A percentile compares a stretch with the other conserved stretches of the same genome.
These are phyloP conservation scores for Verticillium nubilum DNA, from an alignment of 2,329 filamentous ascomycete genomes.

Conservation along the genomic window DNA sequence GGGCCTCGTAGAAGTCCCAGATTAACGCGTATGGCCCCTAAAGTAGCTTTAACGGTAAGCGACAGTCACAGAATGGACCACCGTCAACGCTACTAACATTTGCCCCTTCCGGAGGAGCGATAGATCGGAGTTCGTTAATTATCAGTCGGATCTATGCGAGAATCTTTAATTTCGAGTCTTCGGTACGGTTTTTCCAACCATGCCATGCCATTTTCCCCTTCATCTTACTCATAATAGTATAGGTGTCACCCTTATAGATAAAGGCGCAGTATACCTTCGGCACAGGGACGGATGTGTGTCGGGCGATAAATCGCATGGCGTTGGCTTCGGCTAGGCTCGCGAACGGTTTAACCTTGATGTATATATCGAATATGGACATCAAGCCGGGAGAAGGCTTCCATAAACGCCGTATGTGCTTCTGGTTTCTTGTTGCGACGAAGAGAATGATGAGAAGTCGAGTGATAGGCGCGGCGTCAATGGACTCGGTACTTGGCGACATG, in stretches of 20 bases:
- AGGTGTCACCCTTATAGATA: constrained; percentile 23
- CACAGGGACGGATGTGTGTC: constrained; percentile 36
- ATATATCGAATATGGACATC: constrained; percentile 1
- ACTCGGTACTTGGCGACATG: too few relatives aligned
- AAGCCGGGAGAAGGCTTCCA: neutral
- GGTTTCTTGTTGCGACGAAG: neutral
- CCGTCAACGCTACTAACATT: constrained; percentile 13
- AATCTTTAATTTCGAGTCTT: constrained; percentile 12
- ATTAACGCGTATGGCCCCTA: constrained; percentile 18
- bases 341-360: constrained; percentile 25
- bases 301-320: constrained; percentile 32
- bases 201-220: constrained; percentile 14
- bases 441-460: neutral
- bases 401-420: neutral
- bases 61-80: constrained; percentile 17
- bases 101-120: constrained; percentile 3
- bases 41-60: constrained; percentile 11
- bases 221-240: constrained; percentile 37
- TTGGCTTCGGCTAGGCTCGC: constrained; percentile 29
- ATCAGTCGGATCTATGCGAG: constrained; percentile 15
- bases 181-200: constrained; percentile 9
- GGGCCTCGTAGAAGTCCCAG: neutral
- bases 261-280: constrained; percentile 37
- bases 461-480: too few relatives aligned
- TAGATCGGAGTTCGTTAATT: constrained; percentile 11